Percentiles rank a stretch among this genome's conserved stretches.
These are phyloP conservation scores for Starmerella sp. DNA, from an alignment of 805 yeast species.

Conservation along the genomic window DNA sequence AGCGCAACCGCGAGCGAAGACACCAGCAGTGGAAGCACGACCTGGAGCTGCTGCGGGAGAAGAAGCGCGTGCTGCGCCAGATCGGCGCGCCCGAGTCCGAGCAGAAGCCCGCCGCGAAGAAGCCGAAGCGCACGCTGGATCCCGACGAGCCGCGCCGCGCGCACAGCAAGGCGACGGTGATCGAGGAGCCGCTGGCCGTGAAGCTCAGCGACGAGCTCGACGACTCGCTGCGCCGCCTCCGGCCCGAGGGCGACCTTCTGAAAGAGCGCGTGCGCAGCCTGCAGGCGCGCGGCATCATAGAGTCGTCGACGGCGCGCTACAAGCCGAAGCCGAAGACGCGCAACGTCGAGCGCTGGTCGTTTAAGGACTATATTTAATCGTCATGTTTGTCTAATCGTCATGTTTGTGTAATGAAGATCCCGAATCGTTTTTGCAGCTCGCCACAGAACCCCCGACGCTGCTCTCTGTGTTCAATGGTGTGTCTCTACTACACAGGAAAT, in stretches of 20 bases:
- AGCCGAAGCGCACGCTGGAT: constrained; percentile 18
- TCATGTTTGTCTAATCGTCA: neutral
- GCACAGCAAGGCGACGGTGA: constrained; percentile 38
- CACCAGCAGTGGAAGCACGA: constrained; percentile 52
- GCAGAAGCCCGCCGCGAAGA: constrained; percentile 6
- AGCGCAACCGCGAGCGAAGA: constrained; percentile 60
- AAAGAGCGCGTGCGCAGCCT: constrained; percentile 70
- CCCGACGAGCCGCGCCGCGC: constrained; percentile 22
- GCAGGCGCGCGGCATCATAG: constrained; percentile 79
- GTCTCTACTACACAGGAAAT: too few species aligned
- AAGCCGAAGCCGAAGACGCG: constrained; percentile 57
- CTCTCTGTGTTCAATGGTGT: too few species aligned
- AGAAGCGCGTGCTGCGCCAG: constrained; percentile 10
- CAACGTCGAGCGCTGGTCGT: constrained; percentile 84
- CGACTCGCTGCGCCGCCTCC: constrained; percentile 70
- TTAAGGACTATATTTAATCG: constrained; percentile 53
- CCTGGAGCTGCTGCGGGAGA: constrained; percentile 30
- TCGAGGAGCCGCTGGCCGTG: constrained; percentile 48
- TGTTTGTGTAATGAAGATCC: neutral
- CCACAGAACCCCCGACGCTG: too few species aligned
- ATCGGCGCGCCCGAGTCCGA: neutral
- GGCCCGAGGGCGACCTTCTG: constrained; percentile 81
- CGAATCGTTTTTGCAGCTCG: neutral
- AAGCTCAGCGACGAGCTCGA: constrained; percentile 82
- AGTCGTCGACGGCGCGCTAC: constrained; percentile 55